Evolutionary conservation across 139 green algal genomes (phyloP).

Genomic region (Yamagishiella unicocca): DNA sequence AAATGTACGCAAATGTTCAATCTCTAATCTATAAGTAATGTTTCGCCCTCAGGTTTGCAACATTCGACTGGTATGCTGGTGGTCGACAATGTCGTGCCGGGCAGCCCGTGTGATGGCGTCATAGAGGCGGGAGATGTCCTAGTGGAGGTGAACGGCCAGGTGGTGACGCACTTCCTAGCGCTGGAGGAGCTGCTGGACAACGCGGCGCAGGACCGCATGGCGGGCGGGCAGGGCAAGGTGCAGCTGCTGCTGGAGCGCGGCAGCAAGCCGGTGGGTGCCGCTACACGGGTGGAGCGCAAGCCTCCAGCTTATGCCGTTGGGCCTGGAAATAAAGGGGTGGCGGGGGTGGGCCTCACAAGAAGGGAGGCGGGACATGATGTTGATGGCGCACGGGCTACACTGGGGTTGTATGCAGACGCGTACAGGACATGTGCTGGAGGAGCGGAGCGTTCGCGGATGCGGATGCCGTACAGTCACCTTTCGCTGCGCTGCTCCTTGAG

Average conservation of each 20-base stretch:
- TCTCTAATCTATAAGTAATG: too few relatives aligned
- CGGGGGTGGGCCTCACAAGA: too few relatives aligned
- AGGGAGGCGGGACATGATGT: too few relatives aligned
- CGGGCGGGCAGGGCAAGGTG: constrained; percentile 30
- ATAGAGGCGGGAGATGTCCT: constrained; percentile 93
- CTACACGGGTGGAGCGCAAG: not conserved
- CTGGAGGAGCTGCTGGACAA: constrained; percentile 88
- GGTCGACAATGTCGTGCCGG: constrained; percentile 86
- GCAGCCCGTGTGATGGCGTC: constrained; percentile 74
- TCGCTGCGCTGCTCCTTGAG: too few relatives aligned
- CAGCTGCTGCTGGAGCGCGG: constrained; percentile 75
- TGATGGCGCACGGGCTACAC: too few relatives aligned
- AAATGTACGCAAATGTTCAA: too few relatives aligned
- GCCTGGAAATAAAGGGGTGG: too few relatives aligned
- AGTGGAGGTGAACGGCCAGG: constrained; percentile 70
- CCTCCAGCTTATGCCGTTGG: not conserved
- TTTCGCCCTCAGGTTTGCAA: not conserved
- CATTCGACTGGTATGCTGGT: constrained; percentile 90
- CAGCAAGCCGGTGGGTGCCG: constrained; percentile 60
- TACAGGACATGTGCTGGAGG: too few relatives aligned
- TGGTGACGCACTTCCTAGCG: constrained; percentile 85
- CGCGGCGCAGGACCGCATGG: constrained; percentile 53
- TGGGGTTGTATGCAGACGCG: too few relatives aligned
- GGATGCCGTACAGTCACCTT: too few relatives aligned
- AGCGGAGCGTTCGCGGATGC: too few relatives aligned